These are phyloP conservation scores for Dictyophora rubrovolvata DNA, from an alignment of 768 basidiomycete genomes.

Conservation along the genomic window DNA sequence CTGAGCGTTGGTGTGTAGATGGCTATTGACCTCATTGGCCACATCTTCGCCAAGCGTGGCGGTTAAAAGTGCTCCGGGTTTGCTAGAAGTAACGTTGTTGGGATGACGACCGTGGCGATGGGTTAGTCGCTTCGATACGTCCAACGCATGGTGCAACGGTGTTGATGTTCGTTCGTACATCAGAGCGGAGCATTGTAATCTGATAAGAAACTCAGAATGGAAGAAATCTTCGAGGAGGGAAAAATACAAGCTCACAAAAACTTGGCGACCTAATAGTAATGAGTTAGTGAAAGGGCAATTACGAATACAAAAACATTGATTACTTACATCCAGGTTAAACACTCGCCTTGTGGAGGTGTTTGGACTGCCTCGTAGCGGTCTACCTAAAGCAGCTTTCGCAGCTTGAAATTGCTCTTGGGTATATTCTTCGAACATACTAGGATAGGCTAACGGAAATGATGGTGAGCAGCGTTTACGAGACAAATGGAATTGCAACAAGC, in stretches of 20 bases:
- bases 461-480: not conserved
- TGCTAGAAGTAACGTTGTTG: not conserved
- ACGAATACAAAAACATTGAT: not conserved
- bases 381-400: conserved; percentile 9
- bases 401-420: conserved; percentile 11
- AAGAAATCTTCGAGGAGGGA: not conserved
- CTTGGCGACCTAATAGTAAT: conserved; percentile 9
- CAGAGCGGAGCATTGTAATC: conserved; percentile 15
- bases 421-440: conserved; percentile 13
- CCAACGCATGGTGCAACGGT: conserved; percentile 11
- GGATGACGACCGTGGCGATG: not conserved
- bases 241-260: conserved; percentile 4
- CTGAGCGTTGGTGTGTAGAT: conserved; percentile 11
- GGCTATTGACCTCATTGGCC: conserved; percentile 9
- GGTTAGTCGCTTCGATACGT: conserved; percentile 1
- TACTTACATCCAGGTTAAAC: conserved; percentile 14
- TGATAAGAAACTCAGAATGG: not conserved
- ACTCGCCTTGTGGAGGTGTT: conserved; percentile 11
- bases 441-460: conserved; percentile 9
- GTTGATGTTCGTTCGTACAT: conserved; percentile 16
- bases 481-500: too few species aligned
- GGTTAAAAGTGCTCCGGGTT: conserved; percentile 10
- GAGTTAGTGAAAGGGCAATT: not conserved
- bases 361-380: conserved; percentile 7
- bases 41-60: conserved; percentile 8